Evolutionary conservation across 306 rosid species (phyloP).

Genomic region (Boehmeria nivea): DNA sequence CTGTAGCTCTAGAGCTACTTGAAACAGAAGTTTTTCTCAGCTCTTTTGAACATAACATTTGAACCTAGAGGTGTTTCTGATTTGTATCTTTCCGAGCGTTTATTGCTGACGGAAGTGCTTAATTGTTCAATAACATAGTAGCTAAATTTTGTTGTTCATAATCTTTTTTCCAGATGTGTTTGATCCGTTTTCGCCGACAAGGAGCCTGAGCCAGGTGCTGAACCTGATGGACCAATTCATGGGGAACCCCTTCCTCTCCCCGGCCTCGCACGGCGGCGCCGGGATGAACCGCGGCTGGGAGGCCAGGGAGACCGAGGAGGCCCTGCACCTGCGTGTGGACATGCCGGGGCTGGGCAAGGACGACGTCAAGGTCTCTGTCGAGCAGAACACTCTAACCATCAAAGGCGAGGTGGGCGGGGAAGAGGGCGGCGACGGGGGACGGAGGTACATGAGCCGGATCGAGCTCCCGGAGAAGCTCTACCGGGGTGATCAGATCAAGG

Average conservation of each 20-base stretch:
- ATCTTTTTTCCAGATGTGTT: slow-evolving; percentile 43
- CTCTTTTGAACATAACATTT: too few relatives aligned
- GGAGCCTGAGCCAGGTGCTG: slow-evolving; percentile 74
- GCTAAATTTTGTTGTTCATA: not conserved
- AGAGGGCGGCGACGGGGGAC: slow-evolving; percentile 3
- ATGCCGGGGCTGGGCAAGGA: slow-evolving; percentile 29
- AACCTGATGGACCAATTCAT: slow-evolving; percentile 59
- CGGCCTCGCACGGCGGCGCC: not conserved
- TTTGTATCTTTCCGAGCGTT: too few relatives aligned
- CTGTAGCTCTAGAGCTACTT: too few relatives aligned
- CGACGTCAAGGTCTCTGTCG: slow-evolving; percentile 22
- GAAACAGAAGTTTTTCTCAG: too few relatives aligned
- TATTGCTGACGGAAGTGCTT: too few relatives aligned
- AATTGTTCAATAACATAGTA: too few relatives aligned
- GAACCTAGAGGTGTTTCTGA: too few relatives aligned
- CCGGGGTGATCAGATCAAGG: slow-evolving; percentile 15
- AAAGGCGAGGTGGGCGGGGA: slow-evolving; percentile 15
- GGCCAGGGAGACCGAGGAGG: slow-evolving; percentile 22
- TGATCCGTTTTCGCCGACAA: slow-evolving; percentile 58
- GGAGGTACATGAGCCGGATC: slow-evolving; percentile 21
- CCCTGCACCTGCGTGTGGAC: slow-evolving; percentile 22
- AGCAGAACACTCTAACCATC: slow-evolving; percentile 18
- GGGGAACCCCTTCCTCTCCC: slow-evolving; percentile 13
- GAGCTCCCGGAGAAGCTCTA: slow-evolving; percentile 23
- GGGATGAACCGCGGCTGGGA: slow-evolving; percentile 10